These are phyloP conservation scores for Mortierella sp. DNA, from an alignment of 371 early-diverging fungal genomes.

Conservation along the genomic window DNA sequence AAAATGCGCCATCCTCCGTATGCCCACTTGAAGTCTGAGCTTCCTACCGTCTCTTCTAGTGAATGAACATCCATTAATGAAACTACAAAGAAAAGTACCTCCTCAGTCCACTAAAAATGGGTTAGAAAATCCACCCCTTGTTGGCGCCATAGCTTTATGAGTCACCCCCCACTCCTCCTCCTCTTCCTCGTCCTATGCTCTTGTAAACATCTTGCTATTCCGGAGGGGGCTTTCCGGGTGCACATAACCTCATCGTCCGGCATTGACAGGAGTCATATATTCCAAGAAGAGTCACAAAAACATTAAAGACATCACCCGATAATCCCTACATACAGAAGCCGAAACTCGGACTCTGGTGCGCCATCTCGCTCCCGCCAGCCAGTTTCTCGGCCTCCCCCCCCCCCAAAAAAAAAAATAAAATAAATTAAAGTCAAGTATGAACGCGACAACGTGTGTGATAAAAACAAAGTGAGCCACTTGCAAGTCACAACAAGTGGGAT, in stretches of 20 bases:
- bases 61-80: background rate
- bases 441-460: background rate
- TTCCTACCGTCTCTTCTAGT: background rate
- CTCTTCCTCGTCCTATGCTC: background rate
- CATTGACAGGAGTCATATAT: conserved; percentile 17
- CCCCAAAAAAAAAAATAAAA: conserved; percentile 3
- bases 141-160: background rate
- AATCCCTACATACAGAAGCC: background rate
- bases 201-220: background rate
- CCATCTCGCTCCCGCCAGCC: conserved; percentile 29
- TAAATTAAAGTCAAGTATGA: background rate
- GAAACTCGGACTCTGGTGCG: conserved; percentile 26
- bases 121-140: background rate
- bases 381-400: conserved; percentile 16
- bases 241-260: conserved; percentile 15
- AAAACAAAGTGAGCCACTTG: conserved; percentile 4
- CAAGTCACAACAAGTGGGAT: background rate
- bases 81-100: background rate
- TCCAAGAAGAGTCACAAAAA: conserved; percentile 7
- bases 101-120: background rate
- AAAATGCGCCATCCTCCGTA: too few species aligned
- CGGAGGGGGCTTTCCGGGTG: conserved; percentile 2
- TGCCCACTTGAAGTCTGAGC: background rate
- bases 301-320: conserved; percentile 23
- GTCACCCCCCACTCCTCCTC: background rate